phyloP scores from a whole-genome alignment of 2,329 filamentous ascomycete genomes.

The Hysterium pulicare region DNA sequence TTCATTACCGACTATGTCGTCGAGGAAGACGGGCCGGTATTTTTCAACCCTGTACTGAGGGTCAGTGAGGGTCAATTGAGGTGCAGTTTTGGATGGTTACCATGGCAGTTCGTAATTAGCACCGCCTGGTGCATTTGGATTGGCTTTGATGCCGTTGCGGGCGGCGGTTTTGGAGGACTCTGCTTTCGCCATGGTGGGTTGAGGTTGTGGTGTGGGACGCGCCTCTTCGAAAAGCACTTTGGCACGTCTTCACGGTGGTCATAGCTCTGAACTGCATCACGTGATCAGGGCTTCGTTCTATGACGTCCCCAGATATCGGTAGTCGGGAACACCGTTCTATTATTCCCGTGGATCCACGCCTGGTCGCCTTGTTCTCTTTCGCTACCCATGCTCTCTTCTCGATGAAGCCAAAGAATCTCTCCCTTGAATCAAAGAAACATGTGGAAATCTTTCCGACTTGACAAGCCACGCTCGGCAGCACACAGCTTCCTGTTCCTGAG shows the following conservation, averaged over 20 bases:
- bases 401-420: neutral
- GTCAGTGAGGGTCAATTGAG: neutral
- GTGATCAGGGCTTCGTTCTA: too few species aligned
- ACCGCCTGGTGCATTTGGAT: constrained; percentile 37
- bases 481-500: constrained; percentile 1
- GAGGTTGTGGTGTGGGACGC: too few species aligned
- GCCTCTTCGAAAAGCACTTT: too few species aligned
- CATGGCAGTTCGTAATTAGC: constrained; percentile 75
- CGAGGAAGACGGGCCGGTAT: constrained; percentile 89
- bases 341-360: too few species aligned
- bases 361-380: too few species aligned
- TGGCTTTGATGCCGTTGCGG: constrained; percentile 42
- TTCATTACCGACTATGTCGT: constrained; percentile 96
- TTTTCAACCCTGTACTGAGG: constrained; percentile 81
- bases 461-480: neutral
- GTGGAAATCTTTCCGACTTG: neutral
- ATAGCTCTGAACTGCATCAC: too few species aligned
- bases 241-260: too few species aligned
- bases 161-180: constrained; percentile 49
- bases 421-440: neutral
- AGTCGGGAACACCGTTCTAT: too few species aligned
- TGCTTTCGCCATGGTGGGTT: constrained; percentile 43
- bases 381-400: too few species aligned
- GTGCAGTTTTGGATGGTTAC: constrained; percentile 45
- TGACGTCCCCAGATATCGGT: too few species aligned